Evolutionary conservation across 495 filamentous ascomycete genomes (phyloP).

Genomic region (Aspergillus carlsbadensis): DNA sequence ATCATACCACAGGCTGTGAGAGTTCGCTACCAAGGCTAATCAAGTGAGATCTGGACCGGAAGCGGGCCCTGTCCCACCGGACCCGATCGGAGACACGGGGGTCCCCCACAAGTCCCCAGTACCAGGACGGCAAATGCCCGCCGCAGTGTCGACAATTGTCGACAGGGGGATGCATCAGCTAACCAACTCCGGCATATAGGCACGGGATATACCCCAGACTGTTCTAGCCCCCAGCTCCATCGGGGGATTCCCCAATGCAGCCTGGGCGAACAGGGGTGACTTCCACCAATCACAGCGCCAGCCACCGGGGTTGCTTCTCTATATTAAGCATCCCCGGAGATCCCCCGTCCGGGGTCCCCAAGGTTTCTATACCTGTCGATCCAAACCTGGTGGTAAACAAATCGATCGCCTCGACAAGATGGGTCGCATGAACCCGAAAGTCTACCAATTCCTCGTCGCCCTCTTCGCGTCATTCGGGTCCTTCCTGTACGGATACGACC

Average conservation of each 20-base stretch:
- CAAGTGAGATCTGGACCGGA: too few species aligned
- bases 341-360: background rate
- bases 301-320: background rate
- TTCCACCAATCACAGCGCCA: background rate
- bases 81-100: too few species aligned
- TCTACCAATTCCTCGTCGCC: constrained; percentile 50
- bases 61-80: too few species aligned
- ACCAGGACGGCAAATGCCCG: too few species aligned
- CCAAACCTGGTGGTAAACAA: background rate
- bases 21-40: too few species aligned
- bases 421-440: constrained; percentile 4
- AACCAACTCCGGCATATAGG: too few species aligned
- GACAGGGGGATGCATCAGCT: too few species aligned
- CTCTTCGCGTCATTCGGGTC: constrained; percentile 54
- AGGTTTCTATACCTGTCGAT: background rate
- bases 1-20: too few species aligned
- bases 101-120: too few species aligned
- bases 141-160: too few species aligned
- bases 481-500: constrained; percentile 48
- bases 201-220: too few species aligned
- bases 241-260: background rate
- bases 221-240: background rate
- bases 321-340: background rate
- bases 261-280: background rate
- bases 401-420: background rate